Conservation (phyloP, 257 asterid species). For the Knoxia roxburghii region DNA sequence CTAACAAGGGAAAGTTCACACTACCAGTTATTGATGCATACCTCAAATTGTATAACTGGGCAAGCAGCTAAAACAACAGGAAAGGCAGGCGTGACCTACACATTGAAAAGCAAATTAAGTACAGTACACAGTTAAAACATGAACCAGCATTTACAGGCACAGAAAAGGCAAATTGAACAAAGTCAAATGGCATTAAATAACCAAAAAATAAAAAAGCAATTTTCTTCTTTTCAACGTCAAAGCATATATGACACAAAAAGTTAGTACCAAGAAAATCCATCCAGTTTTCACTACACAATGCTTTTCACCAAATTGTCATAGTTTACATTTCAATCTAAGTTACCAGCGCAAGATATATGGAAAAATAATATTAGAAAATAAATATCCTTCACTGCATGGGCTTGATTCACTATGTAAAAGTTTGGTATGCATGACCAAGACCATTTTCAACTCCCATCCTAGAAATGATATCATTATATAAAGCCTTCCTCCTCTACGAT, state of each 20-base stretch:
- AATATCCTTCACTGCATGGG: background rate
- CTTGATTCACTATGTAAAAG: background rate
- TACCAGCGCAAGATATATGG: background rate
- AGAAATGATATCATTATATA: background rate
- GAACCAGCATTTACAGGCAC: background rate
- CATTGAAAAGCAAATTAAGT: conserved; percentile 25
- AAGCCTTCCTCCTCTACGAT: background rate
- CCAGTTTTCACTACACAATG: background rate
- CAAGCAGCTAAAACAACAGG: conserved; percentile 66
- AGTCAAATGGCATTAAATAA: background rate
- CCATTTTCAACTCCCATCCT: background rate
- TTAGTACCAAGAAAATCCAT: background rate
- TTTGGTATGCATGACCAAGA: background rate
- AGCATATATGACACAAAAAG: background rate
- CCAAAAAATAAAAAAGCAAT: background rate
- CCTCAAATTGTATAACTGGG: conserved; percentile 89
- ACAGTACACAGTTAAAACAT: background rate
- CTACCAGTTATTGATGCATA: conserved; percentile 25
- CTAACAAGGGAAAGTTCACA: background rate
- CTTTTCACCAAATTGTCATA: background rate
- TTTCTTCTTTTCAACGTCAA: background rate
- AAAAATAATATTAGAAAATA: background rate
- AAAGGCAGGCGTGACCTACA: conserved; percentile 85
- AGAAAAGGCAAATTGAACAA: background rate
- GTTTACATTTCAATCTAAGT: background rate